These are phyloP conservation scores for Pleurotus djamor DNA, from an alignment of 768 basidiomycete species.

Conservation along the genomic window DNA sequence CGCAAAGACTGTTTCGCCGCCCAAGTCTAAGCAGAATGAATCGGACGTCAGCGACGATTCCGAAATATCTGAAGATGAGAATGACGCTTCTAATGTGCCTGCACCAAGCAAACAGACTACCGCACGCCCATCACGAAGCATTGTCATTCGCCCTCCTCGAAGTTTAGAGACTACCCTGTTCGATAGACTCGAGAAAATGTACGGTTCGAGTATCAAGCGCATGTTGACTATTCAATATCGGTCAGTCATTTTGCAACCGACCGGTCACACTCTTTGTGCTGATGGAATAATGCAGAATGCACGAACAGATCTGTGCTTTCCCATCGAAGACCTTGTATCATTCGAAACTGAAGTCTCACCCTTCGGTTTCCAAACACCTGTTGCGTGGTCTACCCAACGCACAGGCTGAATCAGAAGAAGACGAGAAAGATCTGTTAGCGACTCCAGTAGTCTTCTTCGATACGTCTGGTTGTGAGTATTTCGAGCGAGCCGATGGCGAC, in stretches of 20 bases:
- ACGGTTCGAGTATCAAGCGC: slow-evolving; percentile 77
- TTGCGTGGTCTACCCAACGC: slow-evolving; percentile 68
- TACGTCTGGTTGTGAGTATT: slow-evolving; percentile 92
- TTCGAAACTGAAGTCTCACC: slow-evolving; percentile 65
- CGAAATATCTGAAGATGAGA: background rate
- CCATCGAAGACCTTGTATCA: slow-evolving; percentile 83
- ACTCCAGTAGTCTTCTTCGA: slow-evolving; percentile 92
- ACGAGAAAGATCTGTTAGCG: slow-evolving; percentile 67
- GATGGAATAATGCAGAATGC: slow-evolving; percentile 59
- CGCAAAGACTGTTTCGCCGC: background rate
- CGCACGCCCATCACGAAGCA: slow-evolving; percentile 13
- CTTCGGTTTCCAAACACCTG: slow-evolving; percentile 69
- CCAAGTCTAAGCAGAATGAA: background rate
- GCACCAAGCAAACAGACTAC: slow-evolving; percentile 9
- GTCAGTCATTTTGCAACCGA: slow-evolving; percentile 30
- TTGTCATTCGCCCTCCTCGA: slow-evolving; percentile 51
- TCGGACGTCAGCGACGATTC: slow-evolving; percentile 5
- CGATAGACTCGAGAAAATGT: slow-evolving; percentile 87
- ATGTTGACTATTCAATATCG: slow-evolving; percentile 92
- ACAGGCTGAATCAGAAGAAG: slow-evolving; percentile 53
- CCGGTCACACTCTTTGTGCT: background rate
- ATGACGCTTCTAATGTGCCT: background rate
- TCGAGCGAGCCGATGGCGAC: slow-evolving; percentile 75
- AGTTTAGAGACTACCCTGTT: slow-evolving; percentile 90
- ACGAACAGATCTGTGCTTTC: slow-evolving; percentile 79